A percentile compares a stretch with the other conserved stretches of the same genome.
phyloP scores from a whole-genome alignment of 2,329 filamentous ascomycete species.

The Stachybotrys chartarum region DNA sequence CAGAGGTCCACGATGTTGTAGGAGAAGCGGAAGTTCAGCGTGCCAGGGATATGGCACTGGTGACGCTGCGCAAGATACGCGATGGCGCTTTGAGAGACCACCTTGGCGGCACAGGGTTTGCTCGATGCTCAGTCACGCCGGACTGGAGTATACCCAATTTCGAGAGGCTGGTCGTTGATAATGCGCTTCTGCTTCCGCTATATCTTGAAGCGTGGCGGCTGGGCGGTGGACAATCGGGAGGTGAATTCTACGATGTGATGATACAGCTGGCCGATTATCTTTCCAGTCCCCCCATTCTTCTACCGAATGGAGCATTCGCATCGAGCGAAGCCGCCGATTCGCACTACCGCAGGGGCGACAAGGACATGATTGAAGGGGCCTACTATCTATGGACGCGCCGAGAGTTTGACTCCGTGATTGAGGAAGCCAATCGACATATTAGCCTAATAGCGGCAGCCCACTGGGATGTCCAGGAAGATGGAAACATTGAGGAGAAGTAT shows the following conservation, averaged over 20 bases:
- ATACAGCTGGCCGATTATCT: slow-evolving; percentile 85
- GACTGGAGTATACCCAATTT: slow-evolving; percentile 96
- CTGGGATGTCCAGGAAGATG: slow-evolving; percentile 76
- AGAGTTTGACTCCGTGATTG: slow-evolving; percentile 72
- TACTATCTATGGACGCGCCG: slow-evolving; percentile 92
- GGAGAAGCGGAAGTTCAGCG: slow-evolving; percentile 68
- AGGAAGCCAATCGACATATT: slow-evolving; percentile 41
- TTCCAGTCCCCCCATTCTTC: slow-evolving; percentile 60
- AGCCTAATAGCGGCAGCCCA: slow-evolving; percentile 72
- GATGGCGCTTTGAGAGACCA: slow-evolving; percentile 50
- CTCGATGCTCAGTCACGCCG: slow-evolving; percentile 77
- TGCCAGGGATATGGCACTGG: slow-evolving; percentile 71
- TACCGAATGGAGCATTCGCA: slow-evolving; percentile 67
- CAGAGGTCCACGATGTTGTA: slow-evolving; percentile 76
- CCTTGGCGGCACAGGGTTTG: slow-evolving; percentile 45
- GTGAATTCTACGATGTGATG: slow-evolving; percentile 70
- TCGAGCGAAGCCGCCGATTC: slow-evolving; percentile 91
- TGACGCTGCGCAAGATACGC: slow-evolving; percentile 69
- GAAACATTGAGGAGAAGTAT: slow-evolving; percentile 75
- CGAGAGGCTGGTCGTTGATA: slow-evolving; percentile 94
- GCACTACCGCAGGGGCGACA: slow-evolving; percentile 62
- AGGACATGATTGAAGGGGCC: slow-evolving; percentile 80
- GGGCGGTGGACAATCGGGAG: slow-evolving; percentile 39
- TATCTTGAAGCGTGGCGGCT: slow-evolving; percentile 82
- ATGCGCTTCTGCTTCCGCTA: slow-evolving; percentile 74